Evolutionary conservation across 257 asterid species (phyloP), one percentile per base, ranked within the genome.

Genomic region (Asclepias syriaca): DNA sequence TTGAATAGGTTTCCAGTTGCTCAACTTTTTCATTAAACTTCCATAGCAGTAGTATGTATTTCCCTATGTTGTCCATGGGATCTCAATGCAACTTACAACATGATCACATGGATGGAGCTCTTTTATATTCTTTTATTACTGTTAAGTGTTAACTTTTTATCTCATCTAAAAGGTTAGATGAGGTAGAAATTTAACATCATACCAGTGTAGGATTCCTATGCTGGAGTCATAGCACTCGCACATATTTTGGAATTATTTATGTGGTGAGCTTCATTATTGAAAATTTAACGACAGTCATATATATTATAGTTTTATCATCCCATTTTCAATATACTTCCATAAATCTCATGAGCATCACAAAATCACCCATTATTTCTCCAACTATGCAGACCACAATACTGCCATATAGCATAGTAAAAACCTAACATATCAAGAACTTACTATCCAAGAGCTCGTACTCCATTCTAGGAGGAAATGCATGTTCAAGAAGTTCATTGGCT

Each of bases 401-500:
- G 22, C 15, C 24, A 37, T 63, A 18, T 13, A 60, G 40, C 49
- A 16, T 34, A 22, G 68, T 63, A 45, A 34, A 56, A 66, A 43
- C 10, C 39, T 5, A 49, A 50, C n/a, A 53, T 69, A 49, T 65
- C 43, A 60, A 56, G 34, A 43, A 83, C 97, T 93, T 83, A 94
- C 98, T 87, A 79, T 94, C 96, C 71, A 94, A 75, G 80, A 90
- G 77, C 82, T 87, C 97, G 78, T 77, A 87, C 80, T 91, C 98
- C 97, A 92, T 89, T 75, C 86, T 87, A 76, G 97, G 95, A 75
- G 98, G 99, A 85, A 94, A 90, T 72, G 88, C 90, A 88, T 85
- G 81, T 77, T 91, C 87, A 72, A 91, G 96, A 87, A 94, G 99
- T 83, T 91, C 97, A 3, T 84, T 77, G 54, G 97, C 98, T 75